Evolutionary conservation across 495 filamentous ascomycete genomes (phyloP), one percentile per base, ranked within the genome.

Genomic region (Daldinia caldariorum): DNA sequence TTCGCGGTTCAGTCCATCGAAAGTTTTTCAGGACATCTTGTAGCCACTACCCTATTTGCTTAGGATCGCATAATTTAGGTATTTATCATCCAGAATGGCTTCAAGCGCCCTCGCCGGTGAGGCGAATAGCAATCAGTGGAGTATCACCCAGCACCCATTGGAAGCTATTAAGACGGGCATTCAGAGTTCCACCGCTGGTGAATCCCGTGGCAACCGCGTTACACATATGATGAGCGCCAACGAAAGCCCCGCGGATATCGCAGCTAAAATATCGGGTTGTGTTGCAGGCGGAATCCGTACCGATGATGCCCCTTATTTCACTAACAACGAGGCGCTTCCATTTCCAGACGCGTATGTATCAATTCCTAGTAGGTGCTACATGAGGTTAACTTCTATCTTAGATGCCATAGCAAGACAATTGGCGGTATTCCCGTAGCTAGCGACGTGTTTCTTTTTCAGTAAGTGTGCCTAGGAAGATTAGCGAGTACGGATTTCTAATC

Each of bases 301-400:
- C 18, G 87, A 88, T 57, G 82, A 88, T 67, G 80, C 72, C 4
- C 75, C 81, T 0, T 88, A 88, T 75, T 87, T 86, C 66, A 89
- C 86, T 50, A 88, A 86, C 73, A 88, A 88, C 54, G 86, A 89
- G 68, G 86, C 81, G 47, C 83, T 83, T 61, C 87, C 86, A 0
- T 84, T 79, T 49, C 87, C 86, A n/a, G 86, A 88, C 67, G 76
- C 80, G 65, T 76, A 35, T 57, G 58, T 41, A 12, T 26, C 49
- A 64, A 14, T 1, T 3, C 32, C 31, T 37, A 32, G 5, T 20
- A 35, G 16, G 35, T 26, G 13, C 6, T 10, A 54, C 20, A 22
- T 22, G 59, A 38, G 34, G 35, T 62, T 61, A 69, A 72, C 34
- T 7, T 32, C 13, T 78, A 7, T 18, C 16, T 16, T 61, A 70